Evolutionary conservation across 257 asterid genomes (phyloP).

Genomic region (Salvia splendens): DNA sequence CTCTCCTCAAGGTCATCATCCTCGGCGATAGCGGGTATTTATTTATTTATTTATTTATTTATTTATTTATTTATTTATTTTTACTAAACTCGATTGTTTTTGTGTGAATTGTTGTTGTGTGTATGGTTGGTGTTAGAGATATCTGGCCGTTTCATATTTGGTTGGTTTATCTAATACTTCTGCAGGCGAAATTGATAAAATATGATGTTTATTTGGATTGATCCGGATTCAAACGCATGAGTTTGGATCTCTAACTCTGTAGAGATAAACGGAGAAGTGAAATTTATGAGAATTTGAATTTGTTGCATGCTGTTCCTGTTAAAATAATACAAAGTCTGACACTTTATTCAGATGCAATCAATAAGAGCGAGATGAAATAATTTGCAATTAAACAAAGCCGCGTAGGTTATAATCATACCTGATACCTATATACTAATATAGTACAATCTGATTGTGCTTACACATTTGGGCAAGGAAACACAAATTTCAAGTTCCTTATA

Average conservation of each 20-base stretch:
- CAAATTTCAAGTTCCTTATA: neutral
- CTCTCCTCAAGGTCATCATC: conserved; percentile 67
- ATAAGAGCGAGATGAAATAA: neutral
- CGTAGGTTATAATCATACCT: neutral
- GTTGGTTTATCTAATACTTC: conserved; percentile 12
- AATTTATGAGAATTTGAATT: conserved; percentile 14
- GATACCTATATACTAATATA: too few species aligned
- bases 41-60: too few species aligned
- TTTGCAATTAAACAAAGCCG: neutral
- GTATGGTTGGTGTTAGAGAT: neutral
- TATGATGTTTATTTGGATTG: conserved; percentile 20
- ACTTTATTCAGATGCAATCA: conserved; percentile 1
- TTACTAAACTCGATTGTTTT: neutral
- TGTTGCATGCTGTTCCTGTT: conserved; percentile 10
- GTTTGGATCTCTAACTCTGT: conserved; percentile 27
- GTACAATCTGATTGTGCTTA: too few species aligned
- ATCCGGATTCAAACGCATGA: conserved; percentile 1
- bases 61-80: too few species aligned
- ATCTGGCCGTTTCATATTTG: conserved; percentile 22
- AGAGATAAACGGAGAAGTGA: neutral
- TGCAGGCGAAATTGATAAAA: neutral
- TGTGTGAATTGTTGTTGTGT: neutral
- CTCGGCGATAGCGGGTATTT: conserved; percentile 67
- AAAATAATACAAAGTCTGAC: neutral
- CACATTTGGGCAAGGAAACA: neutral